These are phyloP conservation scores for Ceratobasidium sp. DNA, from an alignment of 1,284 basidiomycete species.

Conservation along the genomic window DNA sequence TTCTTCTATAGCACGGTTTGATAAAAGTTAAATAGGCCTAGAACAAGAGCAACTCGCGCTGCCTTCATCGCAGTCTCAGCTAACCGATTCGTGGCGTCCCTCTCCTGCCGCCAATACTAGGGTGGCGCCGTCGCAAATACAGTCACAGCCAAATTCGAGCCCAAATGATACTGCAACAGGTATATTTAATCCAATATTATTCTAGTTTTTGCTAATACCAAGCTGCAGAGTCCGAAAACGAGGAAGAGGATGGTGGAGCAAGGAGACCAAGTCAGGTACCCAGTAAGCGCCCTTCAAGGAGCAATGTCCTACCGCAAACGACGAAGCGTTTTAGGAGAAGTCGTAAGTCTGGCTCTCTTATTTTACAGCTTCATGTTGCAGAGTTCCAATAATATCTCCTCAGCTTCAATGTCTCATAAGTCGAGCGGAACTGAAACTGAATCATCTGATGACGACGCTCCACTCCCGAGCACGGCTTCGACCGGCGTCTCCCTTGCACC, in stretches of 20 bases:
- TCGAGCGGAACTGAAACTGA: constrained; percentile 45
- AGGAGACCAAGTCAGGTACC: not conserved
- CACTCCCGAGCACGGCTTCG: constrained; percentile 30
- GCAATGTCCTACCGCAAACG: not conserved
- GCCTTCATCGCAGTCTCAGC: constrained; percentile 17
- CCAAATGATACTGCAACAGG: constrained; percentile 40
- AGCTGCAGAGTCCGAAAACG: constrained; percentile 41
- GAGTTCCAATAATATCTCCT: not conserved
- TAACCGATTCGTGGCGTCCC: constrained; percentile 22
- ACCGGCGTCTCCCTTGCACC: constrained; percentile 4
- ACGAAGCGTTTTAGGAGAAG: constrained; percentile 24
- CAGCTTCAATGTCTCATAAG: constrained; percentile 6
- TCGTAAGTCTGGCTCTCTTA: not conserved
- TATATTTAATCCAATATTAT: not conserved
- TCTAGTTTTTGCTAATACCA: not conserved
- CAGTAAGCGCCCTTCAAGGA: constrained; percentile 35
- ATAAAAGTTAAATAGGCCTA: not conserved
- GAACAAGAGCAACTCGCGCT: not conserved
- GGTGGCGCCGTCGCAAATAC: not conserved
- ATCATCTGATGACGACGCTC: constrained; percentile 43
- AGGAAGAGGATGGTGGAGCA: constrained; percentile 1
- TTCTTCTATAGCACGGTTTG: not conserved
- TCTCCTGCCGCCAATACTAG: not conserved
- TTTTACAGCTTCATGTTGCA: not conserved
- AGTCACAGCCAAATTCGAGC: not conserved